Conservation (phyloP, 2,329 filamentous ascomycete species). For the Fusarium hainanense region DNA sequence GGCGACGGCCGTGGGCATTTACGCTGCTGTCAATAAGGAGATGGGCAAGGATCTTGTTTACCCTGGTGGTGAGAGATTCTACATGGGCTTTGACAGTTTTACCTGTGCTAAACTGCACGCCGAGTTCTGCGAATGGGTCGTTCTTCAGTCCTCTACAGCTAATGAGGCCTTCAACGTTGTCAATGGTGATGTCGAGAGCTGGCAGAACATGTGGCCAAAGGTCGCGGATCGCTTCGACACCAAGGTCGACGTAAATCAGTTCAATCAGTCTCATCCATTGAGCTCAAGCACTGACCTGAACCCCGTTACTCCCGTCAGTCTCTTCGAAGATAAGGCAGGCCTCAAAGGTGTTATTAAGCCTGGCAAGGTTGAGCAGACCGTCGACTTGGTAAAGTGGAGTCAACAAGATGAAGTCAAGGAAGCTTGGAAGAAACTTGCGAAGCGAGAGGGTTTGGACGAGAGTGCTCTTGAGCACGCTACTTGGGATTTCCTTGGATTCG, state of each 20-base stretch:
- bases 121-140: slow-evolving; percentile 8
- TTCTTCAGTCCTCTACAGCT: neutral
- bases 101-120: slow-evolving; percentile 1
- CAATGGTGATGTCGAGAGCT: slow-evolving; percentile 12
- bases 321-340: neutral
- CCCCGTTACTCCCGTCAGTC: neutral
- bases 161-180: slow-evolving; percentile 12
- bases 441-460: slow-evolving; percentile 4
- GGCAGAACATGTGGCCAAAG: slow-evolving; percentile 11
- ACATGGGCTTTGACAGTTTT: slow-evolving; percentile 2
- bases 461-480: slow-evolving; percentile 5
- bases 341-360: neutral
- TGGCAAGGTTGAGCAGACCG: neutral
- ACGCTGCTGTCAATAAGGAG: slow-evolving; percentile 4
- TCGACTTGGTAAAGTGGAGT: slow-evolving; percentile 5
- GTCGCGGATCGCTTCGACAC: neutral
- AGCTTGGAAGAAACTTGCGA: neutral
- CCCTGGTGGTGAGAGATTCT: neutral
- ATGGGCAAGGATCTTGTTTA: neutral
- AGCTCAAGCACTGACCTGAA: neutral
- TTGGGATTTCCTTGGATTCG: slow-evolving; percentile 8
- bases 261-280: neutral
- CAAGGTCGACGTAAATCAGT: neutral
- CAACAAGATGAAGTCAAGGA: slow-evolving; percentile 1
- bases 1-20: slow-evolving; percentile 7